Percentiles rank a stretch among this genome's conserved stretches.
phyloP scores from a whole-genome alignment of 75 land plant species.

The Larix kaempferi region DNA sequence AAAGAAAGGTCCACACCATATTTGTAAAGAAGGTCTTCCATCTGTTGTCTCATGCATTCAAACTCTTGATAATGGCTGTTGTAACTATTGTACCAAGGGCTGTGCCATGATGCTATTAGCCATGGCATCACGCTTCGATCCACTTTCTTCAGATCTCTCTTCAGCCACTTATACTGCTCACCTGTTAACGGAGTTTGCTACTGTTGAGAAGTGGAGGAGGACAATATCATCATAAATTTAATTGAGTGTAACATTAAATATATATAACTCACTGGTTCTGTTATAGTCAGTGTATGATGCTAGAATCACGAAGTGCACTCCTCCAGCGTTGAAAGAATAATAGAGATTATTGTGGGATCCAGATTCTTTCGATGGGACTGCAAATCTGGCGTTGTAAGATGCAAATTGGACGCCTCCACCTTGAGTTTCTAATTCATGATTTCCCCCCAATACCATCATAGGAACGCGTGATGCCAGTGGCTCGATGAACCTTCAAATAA shows the following conservation, averaged over 20 bases:
- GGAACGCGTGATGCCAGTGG: constrained; percentile 78
- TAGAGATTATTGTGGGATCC: constrained; percentile 65
- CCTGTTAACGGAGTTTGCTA: constrained; percentile 6
- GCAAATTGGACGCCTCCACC: constrained; percentile 49
- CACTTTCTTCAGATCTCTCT: constrained; percentile 28
- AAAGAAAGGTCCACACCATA: constrained; percentile 34
- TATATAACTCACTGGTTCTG: constrained; percentile 37
- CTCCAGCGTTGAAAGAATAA: constrained; percentile 91
- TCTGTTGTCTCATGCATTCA: constrained; percentile 41
- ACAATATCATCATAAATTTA: not conserved
- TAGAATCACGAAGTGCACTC: constrained; percentile 85
- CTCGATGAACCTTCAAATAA: constrained; percentile 63
- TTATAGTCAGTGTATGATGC: constrained; percentile 89
- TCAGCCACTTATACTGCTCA: constrained; percentile 37
- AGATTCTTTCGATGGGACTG: constrained; percentile 76
- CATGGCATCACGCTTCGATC: constrained; percentile 37
- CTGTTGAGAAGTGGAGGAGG: too few species aligned
- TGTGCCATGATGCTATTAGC: constrained; percentile 30
- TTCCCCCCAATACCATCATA: constrained; percentile 96
- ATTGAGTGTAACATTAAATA: too few species aligned
- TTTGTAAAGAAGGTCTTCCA: constrained; percentile 40
- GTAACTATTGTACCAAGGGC: constrained; percentile 54
- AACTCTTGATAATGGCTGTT: constrained; percentile 31
- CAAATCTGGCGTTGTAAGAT: constrained; percentile 78
- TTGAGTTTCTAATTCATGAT: constrained; percentile 94